A percentile compares a stretch with the other conserved stretches of the same genome.
Evolutionary conservation across 164 flowering plant species (phyloP).

Genomic region (Piper longum): DNA sequence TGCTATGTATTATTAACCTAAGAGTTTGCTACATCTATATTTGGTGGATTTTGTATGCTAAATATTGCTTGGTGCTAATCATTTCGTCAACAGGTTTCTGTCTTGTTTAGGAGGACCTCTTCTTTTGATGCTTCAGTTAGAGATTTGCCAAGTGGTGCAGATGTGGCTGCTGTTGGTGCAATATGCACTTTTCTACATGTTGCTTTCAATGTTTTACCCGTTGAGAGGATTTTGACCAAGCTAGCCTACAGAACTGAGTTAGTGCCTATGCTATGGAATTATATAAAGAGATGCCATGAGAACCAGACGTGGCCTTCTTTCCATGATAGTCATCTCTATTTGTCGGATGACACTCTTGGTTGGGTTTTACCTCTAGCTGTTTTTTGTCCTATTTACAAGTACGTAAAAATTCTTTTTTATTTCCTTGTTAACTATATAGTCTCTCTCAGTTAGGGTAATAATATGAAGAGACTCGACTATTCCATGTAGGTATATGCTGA

Average conservation of each 20-base stretch:
- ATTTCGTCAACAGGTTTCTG: slow-evolving; percentile 47
- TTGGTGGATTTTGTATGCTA: background rate
- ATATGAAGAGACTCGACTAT: background rate
- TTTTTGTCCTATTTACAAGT: slow-evolving; percentile 96
- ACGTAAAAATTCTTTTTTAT: slow-evolving; percentile 13
- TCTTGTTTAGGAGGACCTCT: slow-evolving; percentile 43
- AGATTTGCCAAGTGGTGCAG: slow-evolving; percentile 33
- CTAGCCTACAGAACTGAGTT: slow-evolving; percentile 89
- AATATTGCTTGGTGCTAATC: background rate
- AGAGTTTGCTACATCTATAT: background rate
- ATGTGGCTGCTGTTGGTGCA: slow-evolving; percentile 63
- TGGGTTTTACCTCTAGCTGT: slow-evolving; percentile 88
- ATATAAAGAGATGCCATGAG: slow-evolving; percentile 82
- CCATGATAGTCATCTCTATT: slow-evolving; percentile 38
- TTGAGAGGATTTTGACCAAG: slow-evolving; percentile 68
- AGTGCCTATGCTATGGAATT: slow-evolving; percentile 81
- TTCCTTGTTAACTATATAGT: background rate
- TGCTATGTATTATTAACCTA: slow-evolving; percentile 3
- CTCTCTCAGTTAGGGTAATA: background rate
- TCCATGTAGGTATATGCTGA: slow-evolving; percentile 84
- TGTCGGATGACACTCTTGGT: slow-evolving; percentile 64
- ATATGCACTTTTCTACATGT: slow-evolving; percentile 80
- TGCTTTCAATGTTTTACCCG: slow-evolving; percentile 57
- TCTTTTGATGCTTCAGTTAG: slow-evolving; percentile 13
- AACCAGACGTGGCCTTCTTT: slow-evolving; percentile 59